Percentiles rank a stretch among this genome's conserved stretches.
Conservation (phyloP, 805 yeast species). For the Pichia nakasei region DNA sequence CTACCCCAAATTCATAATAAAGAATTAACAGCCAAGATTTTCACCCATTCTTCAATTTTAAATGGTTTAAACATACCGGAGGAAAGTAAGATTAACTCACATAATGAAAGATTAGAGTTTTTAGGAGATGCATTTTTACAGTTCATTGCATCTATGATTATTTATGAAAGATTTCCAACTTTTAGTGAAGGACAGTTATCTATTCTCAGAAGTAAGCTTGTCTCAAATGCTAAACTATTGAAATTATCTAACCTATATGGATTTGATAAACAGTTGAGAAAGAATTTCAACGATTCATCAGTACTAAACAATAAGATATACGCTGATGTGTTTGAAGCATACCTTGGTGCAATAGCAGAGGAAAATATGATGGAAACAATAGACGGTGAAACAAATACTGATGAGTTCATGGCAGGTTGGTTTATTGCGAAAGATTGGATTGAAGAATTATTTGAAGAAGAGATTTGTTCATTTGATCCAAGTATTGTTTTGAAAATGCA, state of each 20-base stretch:
- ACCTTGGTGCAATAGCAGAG: constrained; percentile 72
- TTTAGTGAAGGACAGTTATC: constrained; percentile 79
- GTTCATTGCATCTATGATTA: constrained; percentile 56
- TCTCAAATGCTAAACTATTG: constrained; percentile 62
- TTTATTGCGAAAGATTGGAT: constrained; percentile 50
- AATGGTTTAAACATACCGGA: constrained; percentile 47
- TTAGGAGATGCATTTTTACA: constrained; percentile 83
- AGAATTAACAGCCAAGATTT: constrained; percentile 55
- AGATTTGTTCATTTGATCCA: constrained; percentile 11
- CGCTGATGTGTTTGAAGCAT: constrained; percentile 93
- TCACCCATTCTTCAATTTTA: constrained; percentile 72
- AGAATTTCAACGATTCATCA: constrained; percentile 31
- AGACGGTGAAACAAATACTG: constrained; percentile 39
- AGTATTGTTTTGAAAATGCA: constrained; percentile 10
- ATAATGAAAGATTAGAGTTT: constrained; percentile 85
- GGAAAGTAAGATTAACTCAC: constrained; percentile 47
- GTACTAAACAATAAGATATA: constrained; percentile 52
- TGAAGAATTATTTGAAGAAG: constrained; percentile 35
- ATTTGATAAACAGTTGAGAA: constrained; percentile 47
- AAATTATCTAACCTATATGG: constrained; percentile 65
- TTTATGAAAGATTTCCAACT: constrained; percentile 58
- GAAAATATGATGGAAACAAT: constrained; percentile 31
- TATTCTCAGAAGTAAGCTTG: constrained; percentile 55
- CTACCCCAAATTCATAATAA: constrained; percentile 59
- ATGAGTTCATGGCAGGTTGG: constrained; percentile 30